A percentile compares a stretch with the other conserved stretches of the same genome.
Conservation (phyloP, 176 grass and related monocot genomes). For the Areca catechu region DNA sequence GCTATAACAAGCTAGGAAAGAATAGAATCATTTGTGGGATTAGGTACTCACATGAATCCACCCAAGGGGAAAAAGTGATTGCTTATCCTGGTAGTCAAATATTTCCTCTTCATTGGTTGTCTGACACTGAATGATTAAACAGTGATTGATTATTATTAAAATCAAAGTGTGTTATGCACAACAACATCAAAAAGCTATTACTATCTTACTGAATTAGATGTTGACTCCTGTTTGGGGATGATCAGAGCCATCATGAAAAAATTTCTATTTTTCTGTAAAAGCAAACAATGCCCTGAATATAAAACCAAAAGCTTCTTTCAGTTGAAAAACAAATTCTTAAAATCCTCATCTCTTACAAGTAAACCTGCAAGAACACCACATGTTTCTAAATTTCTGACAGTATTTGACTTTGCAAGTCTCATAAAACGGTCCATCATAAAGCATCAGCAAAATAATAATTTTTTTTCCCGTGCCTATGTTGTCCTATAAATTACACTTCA, state of each 20-base stretch:
- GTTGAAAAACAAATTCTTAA: too few species aligned
- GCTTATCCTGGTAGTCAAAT: constrained; percentile 46
- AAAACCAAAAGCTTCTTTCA: background rate
- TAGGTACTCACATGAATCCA: constrained; percentile 46
- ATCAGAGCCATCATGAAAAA: constrained; percentile 45
- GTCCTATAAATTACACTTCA: too few species aligned
- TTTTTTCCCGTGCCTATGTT: too few species aligned
- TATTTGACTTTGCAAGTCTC: constrained; percentile 53
- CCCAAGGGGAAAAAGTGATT: constrained; percentile 45
- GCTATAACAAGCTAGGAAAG: background rate
- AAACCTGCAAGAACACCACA: constrained; percentile 51
- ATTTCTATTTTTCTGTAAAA: constrained; percentile 47
- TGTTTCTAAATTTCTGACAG: constrained; percentile 44
- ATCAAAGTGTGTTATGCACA: too few species aligned
- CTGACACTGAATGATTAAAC: constrained; percentile 20
- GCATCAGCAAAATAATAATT: background rate
- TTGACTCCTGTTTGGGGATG: constrained; percentile 38
- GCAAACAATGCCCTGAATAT: background rate
- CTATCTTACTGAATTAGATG: constrained; percentile 39
- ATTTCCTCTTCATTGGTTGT: constrained; percentile 62
- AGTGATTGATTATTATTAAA: too few species aligned
- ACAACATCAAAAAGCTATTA: too few species aligned
- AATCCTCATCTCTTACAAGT: constrained; percentile 31
- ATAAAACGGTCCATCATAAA: constrained; percentile 42
- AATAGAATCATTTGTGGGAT: background rate